Conservation (phyloP, 805 yeast genomes). For the Candida sonorensis region DNA sequence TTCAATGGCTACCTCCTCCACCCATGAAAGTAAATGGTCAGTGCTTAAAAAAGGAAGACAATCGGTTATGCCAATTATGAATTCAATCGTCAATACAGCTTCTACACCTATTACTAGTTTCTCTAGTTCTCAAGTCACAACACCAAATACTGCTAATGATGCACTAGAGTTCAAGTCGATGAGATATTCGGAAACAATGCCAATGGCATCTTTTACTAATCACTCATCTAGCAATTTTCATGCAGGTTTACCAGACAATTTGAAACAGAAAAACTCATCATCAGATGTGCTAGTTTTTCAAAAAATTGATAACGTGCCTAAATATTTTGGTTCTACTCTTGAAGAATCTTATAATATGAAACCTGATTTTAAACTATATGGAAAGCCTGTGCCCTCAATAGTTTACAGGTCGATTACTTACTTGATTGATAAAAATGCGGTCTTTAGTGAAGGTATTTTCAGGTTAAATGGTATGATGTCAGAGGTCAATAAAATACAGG, state of each 20-base stretch:
- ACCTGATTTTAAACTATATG: slow-evolving; percentile 34
- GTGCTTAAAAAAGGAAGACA: slow-evolving; percentile 13
- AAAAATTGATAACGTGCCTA: slow-evolving; percentile 14
- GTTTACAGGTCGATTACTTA: slow-evolving; percentile 69
- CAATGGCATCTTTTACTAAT: neutral
- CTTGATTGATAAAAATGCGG: slow-evolving; percentile 58
- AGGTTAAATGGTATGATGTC: slow-evolving; percentile 85
- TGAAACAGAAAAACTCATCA: too few species aligned
- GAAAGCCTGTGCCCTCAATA: slow-evolving; percentile 60
- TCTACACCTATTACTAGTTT: slow-evolving; percentile 3
- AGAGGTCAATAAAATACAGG: slow-evolving; percentile 61
- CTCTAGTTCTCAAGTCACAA: slow-evolving; percentile 3
- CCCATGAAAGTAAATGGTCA: slow-evolving; percentile 16
- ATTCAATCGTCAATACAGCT: slow-evolving; percentile 6
- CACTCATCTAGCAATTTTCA: neutral
- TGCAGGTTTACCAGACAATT: too few species aligned
- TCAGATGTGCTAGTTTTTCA: slow-evolving; percentile 15
- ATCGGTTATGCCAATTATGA: slow-evolving; percentile 10
- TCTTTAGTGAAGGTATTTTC: slow-evolving; percentile 87
- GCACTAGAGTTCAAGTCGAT: slow-evolving; percentile 27
- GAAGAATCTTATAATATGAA: slow-evolving; percentile 46
- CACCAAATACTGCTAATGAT: slow-evolving; percentile 7
- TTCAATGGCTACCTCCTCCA: slow-evolving; percentile 9
- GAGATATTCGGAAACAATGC: slow-evolving; percentile 24
- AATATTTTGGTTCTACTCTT: slow-evolving; percentile 61